Percentiles rank a stretch among this genome's conserved stretches.
These are phyloP conservation scores for Gossypium arboreum DNA, from an alignment of 345 rosid genomes.

Conservation along the genomic window DNA sequence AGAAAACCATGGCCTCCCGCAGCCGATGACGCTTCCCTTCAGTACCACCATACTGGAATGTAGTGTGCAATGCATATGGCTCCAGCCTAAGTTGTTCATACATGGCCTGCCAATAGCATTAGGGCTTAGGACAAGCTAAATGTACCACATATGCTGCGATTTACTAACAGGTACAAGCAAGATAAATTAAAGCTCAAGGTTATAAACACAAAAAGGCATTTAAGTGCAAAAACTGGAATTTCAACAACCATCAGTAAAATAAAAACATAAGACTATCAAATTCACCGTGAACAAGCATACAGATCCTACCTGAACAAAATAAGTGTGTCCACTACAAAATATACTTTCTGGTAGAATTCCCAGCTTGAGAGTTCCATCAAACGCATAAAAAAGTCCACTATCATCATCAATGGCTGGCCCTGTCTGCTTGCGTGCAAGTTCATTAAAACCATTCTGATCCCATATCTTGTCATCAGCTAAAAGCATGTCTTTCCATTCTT, in stretches of 20 bases:
- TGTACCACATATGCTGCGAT: neutral
- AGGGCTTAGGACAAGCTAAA: slow-evolving; percentile 10
- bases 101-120: slow-evolving; percentile 57
- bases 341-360: slow-evolving; percentile 93
- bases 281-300: slow-evolving; percentile 4
- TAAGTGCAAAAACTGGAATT: neutral
- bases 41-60: slow-evolving; percentile 95
- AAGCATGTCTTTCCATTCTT: slow-evolving; percentile 92
- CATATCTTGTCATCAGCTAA: slow-evolving; percentile 86
- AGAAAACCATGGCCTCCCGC: slow-evolving; percentile 85
- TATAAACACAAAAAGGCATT: neutral
- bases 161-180: slow-evolving; percentile 9
- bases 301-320: slow-evolving; percentile 79
- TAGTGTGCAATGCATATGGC: slow-evolving; percentile 95
- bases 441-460: slow-evolving; percentile 99
- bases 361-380: slow-evolving; percentile 86
- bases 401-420: slow-evolving; percentile 86
- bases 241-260: slow-evolving; percentile 5
- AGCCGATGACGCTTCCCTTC: slow-evolving; percentile 97
- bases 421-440: slow-evolving; percentile 67
- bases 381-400: slow-evolving; percentile 81
- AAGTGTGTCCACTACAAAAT: slow-evolving; percentile 96
- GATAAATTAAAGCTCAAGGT: neutral
- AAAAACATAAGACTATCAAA: neutral
- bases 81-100: slow-evolving; percentile 85